phyloP scores from a whole-genome alignment of 768 basidiomycete species.

The Tremella fuciformis region DNA sequence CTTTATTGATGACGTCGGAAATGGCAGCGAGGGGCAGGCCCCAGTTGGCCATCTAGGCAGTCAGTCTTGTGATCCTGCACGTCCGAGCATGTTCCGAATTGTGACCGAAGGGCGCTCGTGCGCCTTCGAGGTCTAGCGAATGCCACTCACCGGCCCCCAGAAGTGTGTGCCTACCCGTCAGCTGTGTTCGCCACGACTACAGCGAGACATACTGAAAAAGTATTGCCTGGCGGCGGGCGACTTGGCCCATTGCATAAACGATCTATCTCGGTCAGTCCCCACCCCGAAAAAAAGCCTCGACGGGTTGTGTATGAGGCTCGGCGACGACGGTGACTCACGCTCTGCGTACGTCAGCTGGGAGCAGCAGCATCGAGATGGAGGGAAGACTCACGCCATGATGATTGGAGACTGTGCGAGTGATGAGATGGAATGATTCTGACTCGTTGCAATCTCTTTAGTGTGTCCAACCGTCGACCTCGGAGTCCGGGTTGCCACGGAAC shows the following conservation, averaged over 20 bases:
- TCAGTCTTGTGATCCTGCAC: conserved; percentile 8
- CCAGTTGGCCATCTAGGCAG: conserved; percentile 89
- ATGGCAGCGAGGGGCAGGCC: conserved; percentile 92
- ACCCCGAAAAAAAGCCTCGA: too few relatives aligned
- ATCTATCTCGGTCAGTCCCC: conserved; percentile 1
- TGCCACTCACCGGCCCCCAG: conserved; percentile 86
- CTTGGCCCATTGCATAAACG: conserved; percentile 63
- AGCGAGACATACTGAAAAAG: conserved; percentile 77
- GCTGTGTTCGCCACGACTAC: not conserved
- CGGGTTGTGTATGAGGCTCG: too few relatives aligned
- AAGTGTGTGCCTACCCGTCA: conserved; percentile 77
- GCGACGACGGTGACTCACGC: too few relatives aligned
- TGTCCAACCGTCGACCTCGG: too few relatives aligned
- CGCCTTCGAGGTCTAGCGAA: not conserved
- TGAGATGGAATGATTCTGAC: too few relatives aligned
- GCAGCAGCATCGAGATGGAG: too few relatives aligned
- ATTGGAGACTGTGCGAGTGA: too few relatives aligned
- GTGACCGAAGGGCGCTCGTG: not conserved
- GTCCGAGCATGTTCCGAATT: conserved; percentile 7
- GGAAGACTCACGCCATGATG: too few relatives aligned
- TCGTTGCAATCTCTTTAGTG: too few relatives aligned
- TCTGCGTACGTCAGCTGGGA: too few relatives aligned
- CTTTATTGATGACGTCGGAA: conserved; percentile 74
- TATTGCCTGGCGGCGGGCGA: conserved; percentile 89
- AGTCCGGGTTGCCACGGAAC: too few relatives aligned